Evolutionary conservation across 768 basidiomycete genomes (phyloP).

Genomic region (Clitopilus hobsonii): DNA sequence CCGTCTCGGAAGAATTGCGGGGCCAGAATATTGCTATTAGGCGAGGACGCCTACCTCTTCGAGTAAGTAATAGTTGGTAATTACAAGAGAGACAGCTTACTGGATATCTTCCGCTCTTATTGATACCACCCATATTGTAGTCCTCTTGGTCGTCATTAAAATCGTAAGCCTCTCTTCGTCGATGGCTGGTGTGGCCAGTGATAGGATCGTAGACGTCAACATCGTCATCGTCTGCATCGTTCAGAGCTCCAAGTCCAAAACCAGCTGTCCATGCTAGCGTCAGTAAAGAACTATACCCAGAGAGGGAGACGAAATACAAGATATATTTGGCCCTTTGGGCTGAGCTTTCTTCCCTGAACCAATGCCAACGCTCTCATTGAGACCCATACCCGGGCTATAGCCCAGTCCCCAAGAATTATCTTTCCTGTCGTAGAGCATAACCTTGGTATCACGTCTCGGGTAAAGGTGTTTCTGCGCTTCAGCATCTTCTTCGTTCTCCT

Average conservation of each 20-base stretch:
- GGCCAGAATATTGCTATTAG: slow-evolving; percentile 9
- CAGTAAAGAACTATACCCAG: not conserved
- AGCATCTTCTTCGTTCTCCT: slow-evolving; percentile 15
- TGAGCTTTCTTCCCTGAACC: slow-evolving; percentile 9
- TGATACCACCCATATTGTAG: slow-evolving; percentile 42
- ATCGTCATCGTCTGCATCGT: slow-evolving; percentile 94
- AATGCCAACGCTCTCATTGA: slow-evolving; percentile 54
- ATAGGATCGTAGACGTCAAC: slow-evolving; percentile 72
- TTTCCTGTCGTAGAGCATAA: slow-evolving; percentile 61
- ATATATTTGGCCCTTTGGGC: slow-evolving; percentile 46
- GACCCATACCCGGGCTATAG: slow-evolving; percentile 58
- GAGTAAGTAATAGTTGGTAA: slow-evolving; percentile 15
- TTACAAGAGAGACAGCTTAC: slow-evolving; percentile 22
- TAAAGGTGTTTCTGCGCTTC: slow-evolving; percentile 87
- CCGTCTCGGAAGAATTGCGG: slow-evolving; percentile 64
- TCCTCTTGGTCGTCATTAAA: slow-evolving; percentile 52
- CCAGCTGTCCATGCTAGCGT: slow-evolving; percentile 46
- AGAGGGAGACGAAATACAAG: slow-evolving; percentile 33
- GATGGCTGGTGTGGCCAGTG: slow-evolving; percentile 19
- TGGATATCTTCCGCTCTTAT: slow-evolving; percentile 30
- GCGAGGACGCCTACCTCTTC: slow-evolving; percentile 28
- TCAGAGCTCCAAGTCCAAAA: slow-evolving; percentile 84
- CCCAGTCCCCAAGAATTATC: slow-evolving; percentile 82
- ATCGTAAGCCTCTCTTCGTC: slow-evolving; percentile 63
- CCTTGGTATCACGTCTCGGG: slow-evolving; percentile 73